Base-by-base conservation (phyloP, 2,329 filamentous ascomycete species). In the Penicillium nordicum region DNA sequence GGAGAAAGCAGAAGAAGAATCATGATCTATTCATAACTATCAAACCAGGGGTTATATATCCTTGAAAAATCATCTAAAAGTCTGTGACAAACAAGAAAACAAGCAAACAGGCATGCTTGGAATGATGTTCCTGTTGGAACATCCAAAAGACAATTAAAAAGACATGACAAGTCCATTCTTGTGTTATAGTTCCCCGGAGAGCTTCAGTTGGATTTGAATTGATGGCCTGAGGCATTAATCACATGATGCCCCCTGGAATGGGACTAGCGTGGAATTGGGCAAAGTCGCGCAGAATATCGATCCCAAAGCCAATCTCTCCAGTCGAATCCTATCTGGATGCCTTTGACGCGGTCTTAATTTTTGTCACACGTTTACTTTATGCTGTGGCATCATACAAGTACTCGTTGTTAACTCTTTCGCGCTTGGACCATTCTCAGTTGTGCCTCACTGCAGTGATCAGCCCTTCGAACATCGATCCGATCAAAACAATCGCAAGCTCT, bases 271-370 rank as follows among this genome's bases (percentile, higher is more conserved):
- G 34, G 50, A 62, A 52, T 56, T 59, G 63, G 66, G 62, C 58
- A 69, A 69, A 71, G 70, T 57, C 42, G 63, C 64, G 63, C 63
- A 65, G 60, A 63, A 61, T 59, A 55, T 53, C 51, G 58, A 61
- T 61, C 61, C 45, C 52, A 52, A 30, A 44, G 50, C 25, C 30
- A 48, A 34, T 40, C 49, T 47, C 36, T 14, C 41, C 44, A 56
- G 34, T 25, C 53, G 41, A 40, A 54, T 44, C 44, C 53, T 58
- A 60, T 50, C 38, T 50, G 29, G 34, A 42, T 34, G 11, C 29
- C 36, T 36, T 23, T 32, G 29, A 52, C 41, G 42, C 42, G 48
- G 21, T 34, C 16, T 55, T 38, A 1, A n/a, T 16, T 11, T 45
- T 40, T 18, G 6, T 34, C 34, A 14, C 12, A 10, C 12, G 36